phyloP scores from a whole-genome alignment of 371 early-diverging fungal species.

The Rhizopus sp. region DNA sequence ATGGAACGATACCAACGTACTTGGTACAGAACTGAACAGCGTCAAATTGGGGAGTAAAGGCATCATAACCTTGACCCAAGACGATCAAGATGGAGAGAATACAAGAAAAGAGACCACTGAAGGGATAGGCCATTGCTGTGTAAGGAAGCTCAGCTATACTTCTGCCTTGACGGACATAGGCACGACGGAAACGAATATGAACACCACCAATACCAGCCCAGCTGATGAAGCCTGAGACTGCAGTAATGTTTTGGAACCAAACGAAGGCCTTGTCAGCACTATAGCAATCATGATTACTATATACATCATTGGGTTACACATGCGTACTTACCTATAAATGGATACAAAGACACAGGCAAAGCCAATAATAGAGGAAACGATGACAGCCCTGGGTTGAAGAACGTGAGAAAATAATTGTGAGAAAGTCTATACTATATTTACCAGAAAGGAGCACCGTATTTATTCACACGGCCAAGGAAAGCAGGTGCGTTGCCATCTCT shows the following conservation, averaged over 20 bases:
- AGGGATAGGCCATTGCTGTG: slow-evolving; percentile 69
- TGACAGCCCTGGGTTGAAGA: slow-evolving; percentile 36
- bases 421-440: slow-evolving; percentile 1
- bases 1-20: slow-evolving; percentile 50
- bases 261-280: slow-evolving; percentile 63
- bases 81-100: slow-evolving; percentile 53
- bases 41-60: slow-evolving; percentile 34
- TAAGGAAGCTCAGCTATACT: slow-evolving; percentile 72
- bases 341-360: slow-evolving; percentile 58
- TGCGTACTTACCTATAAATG: slow-evolving; percentile 36
- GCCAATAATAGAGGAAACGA: slow-evolving; percentile 57
- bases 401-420: slow-evolving; percentile 7
- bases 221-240: slow-evolving; percentile 73
- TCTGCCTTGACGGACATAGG: slow-evolving; percentile 73
- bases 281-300: background rate
- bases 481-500: slow-evolving; percentile 68
- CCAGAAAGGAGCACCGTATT: slow-evolving; percentile 59
- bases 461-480: slow-evolving; percentile 50
- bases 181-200: slow-evolving; percentile 84
- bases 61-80: slow-evolving; percentile 58
- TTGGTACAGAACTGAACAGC: slow-evolving; percentile 25
- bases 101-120: slow-evolving; percentile 59
- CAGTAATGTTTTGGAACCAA: slow-evolving; percentile 75
- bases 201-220: slow-evolving; percentile 80
- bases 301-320: background rate